Evolutionary conservation across 1,284 basidiomycete species (phyloP).

Genomic region (Tilletia indica): DNA sequence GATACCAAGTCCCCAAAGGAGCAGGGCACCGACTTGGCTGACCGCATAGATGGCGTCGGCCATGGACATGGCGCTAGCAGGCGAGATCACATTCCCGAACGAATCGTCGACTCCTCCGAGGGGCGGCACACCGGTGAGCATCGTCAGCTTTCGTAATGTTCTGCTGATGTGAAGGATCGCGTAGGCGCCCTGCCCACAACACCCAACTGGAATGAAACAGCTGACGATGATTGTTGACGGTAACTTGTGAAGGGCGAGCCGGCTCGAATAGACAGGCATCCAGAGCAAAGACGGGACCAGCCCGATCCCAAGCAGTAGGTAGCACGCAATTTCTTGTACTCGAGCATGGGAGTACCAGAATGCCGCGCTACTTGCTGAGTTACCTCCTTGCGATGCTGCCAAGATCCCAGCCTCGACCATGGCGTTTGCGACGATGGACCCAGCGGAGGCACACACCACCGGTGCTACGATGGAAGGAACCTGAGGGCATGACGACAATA

Average conservation of each 20-base stretch:
- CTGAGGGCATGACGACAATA: background rate
- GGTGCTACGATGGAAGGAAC: slow-evolving; percentile 69
- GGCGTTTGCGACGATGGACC: slow-evolving; percentile 63
- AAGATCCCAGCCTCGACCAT: slow-evolving; percentile 59
- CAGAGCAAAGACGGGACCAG: slow-evolving; percentile 8
- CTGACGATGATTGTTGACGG: slow-evolving; percentile 63
- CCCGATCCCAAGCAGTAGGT: slow-evolving; percentile 13
- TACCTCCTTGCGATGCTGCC: slow-evolving; percentile 61
- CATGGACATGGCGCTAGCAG: slow-evolving; percentile 31
- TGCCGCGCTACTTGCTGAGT: slow-evolving; percentile 57
- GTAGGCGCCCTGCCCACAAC: slow-evolving; percentile 66
- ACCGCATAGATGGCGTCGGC: slow-evolving; percentile 37
- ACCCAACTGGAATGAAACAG: slow-evolving; percentile 64
- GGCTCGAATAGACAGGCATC: slow-evolving; percentile 6
- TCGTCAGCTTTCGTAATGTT: slow-evolving; percentile 19
- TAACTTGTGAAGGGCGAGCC: slow-evolving; percentile 46
- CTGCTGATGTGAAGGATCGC: slow-evolving; percentile 58
- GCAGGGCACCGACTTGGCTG: slow-evolving; percentile 47
- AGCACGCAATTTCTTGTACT: background rate
- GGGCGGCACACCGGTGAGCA: background rate
- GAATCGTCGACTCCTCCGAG: slow-evolving; percentile 15
- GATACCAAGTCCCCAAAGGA: slow-evolving; percentile 59
- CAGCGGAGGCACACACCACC: slow-evolving; percentile 69
- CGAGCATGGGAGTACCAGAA: slow-evolving; percentile 8
- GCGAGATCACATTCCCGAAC: slow-evolving; percentile 17